These are phyloP conservation scores for Saturnispora sanitii DNA, from an alignment of 805 yeast genomes.

Conservation along the genomic window DNA sequence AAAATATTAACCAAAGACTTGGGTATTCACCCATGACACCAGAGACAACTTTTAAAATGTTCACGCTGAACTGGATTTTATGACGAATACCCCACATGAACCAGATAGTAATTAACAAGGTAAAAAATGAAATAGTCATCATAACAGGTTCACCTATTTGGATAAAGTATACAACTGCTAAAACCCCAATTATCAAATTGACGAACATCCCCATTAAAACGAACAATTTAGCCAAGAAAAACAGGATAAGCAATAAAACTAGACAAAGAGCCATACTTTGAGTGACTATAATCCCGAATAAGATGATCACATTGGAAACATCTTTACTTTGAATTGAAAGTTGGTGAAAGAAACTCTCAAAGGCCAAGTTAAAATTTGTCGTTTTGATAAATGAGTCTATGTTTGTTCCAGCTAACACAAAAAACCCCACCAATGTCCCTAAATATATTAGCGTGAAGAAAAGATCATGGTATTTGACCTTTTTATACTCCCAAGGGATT, in stretches of 20 bases:
- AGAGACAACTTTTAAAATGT: slow-evolving; percentile 34
- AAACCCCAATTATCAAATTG: background rate
- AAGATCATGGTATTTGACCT: slow-evolving; percentile 60
- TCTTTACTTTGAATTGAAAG: slow-evolving; percentile 18
- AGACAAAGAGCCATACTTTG: slow-evolving; percentile 2
- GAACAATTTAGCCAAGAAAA: slow-evolving; percentile 2
- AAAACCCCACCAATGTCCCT: slow-evolving; percentile 46
- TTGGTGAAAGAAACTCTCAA: background rate
- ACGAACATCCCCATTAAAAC: slow-evolving; percentile 4
- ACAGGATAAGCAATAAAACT: background rate
- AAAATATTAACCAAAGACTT: slow-evolving; percentile 44
- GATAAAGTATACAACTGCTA: background rate
- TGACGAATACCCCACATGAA: slow-evolving; percentile 17
- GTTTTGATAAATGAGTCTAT: background rate
- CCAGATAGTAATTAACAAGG: slow-evolving; percentile 13
- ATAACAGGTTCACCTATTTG: background rate
- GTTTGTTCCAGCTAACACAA: slow-evolving; percentile 55
- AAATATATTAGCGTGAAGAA: slow-evolving; percentile 48
- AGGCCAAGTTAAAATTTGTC: background rate
- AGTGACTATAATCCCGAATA: slow-evolving; percentile 1
- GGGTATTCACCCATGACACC: slow-evolving; percentile 66
- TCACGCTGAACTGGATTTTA: slow-evolving; percentile 22
- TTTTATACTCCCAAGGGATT: slow-evolving; percentile 29
- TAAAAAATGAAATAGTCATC: slow-evolving; percentile 17
- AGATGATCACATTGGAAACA: slow-evolving; percentile 37